These are phyloP conservation scores for Westerdykella ornata DNA, from an alignment of 2,329 filamentous ascomycete species.

Conservation along the genomic window DNA sequence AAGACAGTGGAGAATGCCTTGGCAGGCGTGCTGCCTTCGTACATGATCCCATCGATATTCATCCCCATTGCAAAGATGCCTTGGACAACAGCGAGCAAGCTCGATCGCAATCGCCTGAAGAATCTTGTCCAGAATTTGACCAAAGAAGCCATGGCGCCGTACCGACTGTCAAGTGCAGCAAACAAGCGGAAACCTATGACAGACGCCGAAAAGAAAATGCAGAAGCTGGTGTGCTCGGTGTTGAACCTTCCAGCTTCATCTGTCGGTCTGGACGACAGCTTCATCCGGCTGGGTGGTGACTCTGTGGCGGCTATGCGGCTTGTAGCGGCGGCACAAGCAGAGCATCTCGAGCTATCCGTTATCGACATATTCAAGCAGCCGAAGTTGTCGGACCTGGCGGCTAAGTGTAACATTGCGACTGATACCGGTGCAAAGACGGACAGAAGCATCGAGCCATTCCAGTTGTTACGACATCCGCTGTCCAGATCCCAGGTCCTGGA, in stretches of 20 bases:
- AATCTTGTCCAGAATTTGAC: conserved; percentile 22
- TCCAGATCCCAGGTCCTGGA: conserved; percentile 11
- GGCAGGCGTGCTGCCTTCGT: conserved; percentile 23
- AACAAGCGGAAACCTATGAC: conserved; percentile 26
- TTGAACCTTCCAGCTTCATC: conserved; percentile 19
- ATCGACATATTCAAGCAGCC: conserved; percentile 29
- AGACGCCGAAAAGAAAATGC: conserved; percentile 26
- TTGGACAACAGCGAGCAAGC: conserved; percentile 27
- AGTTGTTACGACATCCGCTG: conserved; percentile 12
- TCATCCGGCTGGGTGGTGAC: conserved; percentile 29
- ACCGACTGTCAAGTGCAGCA: conserved; percentile 21
- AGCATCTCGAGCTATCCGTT: conserved; percentile 24
- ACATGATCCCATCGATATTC: conserved; percentile 33
- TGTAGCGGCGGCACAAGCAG: conserved; percentile 22
- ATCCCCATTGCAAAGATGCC: conserved; percentile 29
- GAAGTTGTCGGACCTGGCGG: conserved; percentile 26
- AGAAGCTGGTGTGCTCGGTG: conserved; percentile 24
- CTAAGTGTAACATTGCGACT: conserved; percentile 10
- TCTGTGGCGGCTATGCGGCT: conserved; percentile 29
- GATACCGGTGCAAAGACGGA: conserved; percentile 4
- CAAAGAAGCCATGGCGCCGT: conserved; percentile 26
- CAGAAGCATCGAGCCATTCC: conserved; percentile 18
- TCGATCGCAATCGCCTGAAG: conserved; percentile 28
- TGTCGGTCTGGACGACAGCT: conserved; percentile 31
- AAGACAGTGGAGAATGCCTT: conserved; percentile 28